Conservation (phyloP, 2,329 filamentous ascomycete species). For the Penicillium palitans region DNA sequence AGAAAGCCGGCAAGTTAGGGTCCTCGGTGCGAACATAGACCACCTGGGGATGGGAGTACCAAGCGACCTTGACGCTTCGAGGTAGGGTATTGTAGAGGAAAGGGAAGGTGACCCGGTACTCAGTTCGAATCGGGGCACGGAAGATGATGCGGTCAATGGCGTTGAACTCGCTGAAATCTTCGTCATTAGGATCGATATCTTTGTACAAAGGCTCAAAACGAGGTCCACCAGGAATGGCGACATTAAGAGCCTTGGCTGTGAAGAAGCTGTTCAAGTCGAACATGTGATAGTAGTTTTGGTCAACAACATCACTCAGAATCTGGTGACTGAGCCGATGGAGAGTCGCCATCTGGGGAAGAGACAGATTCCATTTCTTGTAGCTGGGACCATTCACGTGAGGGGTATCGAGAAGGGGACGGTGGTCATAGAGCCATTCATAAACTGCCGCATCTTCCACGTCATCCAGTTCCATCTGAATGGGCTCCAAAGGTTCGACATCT, state of each 20-base stretch:
- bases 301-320: slow-evolving; percentile 84
- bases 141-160: slow-evolving; percentile 99
- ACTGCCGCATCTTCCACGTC: slow-evolving; percentile 89
- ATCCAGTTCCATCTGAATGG: slow-evolving; percentile 97
- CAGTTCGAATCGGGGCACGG: slow-evolving; percentile 88
- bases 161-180: slow-evolving; percentile 99
- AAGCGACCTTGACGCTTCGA: slow-evolving; percentile 86
- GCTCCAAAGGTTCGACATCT: slow-evolving; percentile 94
- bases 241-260: slow-evolving; percentile 94
- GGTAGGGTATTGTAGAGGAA: slow-evolving; percentile 96
- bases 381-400: slow-evolving; percentile 93
- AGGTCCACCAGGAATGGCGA: slow-evolving; percentile 94
- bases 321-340: slow-evolving; percentile 89
- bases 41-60: slow-evolving; percentile 90
- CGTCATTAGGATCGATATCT: slow-evolving; percentile 96
- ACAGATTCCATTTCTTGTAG: slow-evolving; percentile 94
- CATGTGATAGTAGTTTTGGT: slow-evolving; percentile 97
- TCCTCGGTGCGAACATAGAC: slow-evolving; percentile 89
- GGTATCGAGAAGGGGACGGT: slow-evolving; percentile 85
- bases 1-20: slow-evolving; percentile 87
- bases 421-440: slow-evolving; percentile 97
- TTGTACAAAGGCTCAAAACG: slow-evolving; percentile 97
- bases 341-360: slow-evolving; percentile 91
- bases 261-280: slow-evolving; percentile 94
- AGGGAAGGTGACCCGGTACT: slow-evolving; percentile 92